Conservation (phyloP, 2,329 filamentous ascomycete species). For the Neoarthrinium moseri region DNA sequence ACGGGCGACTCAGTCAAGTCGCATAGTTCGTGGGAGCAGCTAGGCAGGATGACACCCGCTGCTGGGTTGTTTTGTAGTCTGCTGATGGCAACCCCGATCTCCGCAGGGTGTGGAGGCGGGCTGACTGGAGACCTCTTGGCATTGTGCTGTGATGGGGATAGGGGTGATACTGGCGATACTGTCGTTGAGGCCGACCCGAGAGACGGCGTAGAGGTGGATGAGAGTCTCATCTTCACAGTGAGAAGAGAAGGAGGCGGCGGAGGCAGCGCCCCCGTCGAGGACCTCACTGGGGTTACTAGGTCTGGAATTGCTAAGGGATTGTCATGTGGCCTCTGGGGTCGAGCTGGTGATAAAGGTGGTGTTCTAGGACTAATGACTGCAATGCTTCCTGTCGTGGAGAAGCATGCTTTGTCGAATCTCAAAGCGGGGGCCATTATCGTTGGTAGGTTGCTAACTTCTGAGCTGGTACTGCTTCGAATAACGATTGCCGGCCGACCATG, state of each 20-base stretch:
- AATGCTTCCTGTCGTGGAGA: background rate
- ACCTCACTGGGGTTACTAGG: conserved; percentile 32
- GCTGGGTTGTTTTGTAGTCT: conserved; percentile 9
- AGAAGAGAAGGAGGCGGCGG: conserved; percentile 27
- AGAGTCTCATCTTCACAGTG: background rate
- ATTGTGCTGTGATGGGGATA: conserved; percentile 17
- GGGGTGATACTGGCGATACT: conserved; percentile 19
- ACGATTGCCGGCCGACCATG: no score
- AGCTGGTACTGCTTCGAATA: background rate
- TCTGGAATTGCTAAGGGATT: conserved; percentile 34
- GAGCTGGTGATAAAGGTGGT: conserved; percentile 28
- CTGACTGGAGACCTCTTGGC: conserved; percentile 11
- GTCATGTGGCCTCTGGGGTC: conserved; percentile 35
- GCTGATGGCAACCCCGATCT: conserved; percentile 10
- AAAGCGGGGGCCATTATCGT: no score
- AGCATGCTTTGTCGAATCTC: no score
- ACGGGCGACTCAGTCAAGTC: conserved; percentile 30
- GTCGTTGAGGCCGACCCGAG: conserved; percentile 6
- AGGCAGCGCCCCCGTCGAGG: conserved; percentile 44
- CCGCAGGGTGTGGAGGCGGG: background rate
- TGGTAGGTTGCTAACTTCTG: background rate
- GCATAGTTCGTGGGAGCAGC: conserved; percentile 26
- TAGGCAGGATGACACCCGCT: conserved; percentile 14
- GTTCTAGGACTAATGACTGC: background rate
- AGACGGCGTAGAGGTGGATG: conserved; percentile 9